Percentiles rank a stretch among this genome's conserved stretches.
Evolutionary conservation across 208 protist genomes (phyloP).

Genomic region (Crithidia acanthocephali): DNA sequence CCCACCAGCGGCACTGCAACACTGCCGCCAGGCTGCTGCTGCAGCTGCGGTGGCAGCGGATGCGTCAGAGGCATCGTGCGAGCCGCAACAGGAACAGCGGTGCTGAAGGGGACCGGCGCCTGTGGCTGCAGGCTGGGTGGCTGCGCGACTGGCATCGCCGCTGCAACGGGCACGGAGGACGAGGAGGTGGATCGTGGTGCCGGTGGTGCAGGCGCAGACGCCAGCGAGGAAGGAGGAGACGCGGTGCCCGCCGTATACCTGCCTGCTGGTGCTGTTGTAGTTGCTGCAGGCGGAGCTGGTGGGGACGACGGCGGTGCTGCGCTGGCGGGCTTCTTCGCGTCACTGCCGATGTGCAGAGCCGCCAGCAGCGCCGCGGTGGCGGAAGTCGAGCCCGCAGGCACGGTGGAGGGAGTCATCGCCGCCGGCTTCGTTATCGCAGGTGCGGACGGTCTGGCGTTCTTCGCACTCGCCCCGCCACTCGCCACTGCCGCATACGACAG

Average conservation of each 20-base stretch:
- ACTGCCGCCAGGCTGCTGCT: not conserved
- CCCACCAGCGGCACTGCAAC: not conserved
- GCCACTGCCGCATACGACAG: not conserved
- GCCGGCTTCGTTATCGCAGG: not conserved
- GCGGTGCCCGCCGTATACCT: not conserved
- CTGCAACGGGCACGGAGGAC: not conserved
- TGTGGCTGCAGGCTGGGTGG: not conserved
- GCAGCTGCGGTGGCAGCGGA: not conserved
- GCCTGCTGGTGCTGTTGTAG: not conserved
- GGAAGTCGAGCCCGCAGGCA: not conserved
- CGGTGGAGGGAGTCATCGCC: not conserved
- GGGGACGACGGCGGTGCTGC: not conserved
- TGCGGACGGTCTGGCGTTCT: not conserved
- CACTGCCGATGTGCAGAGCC: not conserved
- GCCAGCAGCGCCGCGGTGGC: constrained; percentile 9
- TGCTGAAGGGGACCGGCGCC: constrained; percentile 5
- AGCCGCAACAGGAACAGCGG: not conserved
- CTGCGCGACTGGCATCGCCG: not conserved
- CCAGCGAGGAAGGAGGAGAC: not conserved
- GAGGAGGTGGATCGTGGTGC: not conserved
- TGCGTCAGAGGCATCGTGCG: not conserved
- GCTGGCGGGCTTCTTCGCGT: not conserved
- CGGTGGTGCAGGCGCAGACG: not conserved
- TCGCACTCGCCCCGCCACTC: not conserved
- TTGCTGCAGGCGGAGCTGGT: not conserved